Conservation (phyloP, 2,329 filamentous ascomycete genomes). For the Didymella lethalis region DNA sequence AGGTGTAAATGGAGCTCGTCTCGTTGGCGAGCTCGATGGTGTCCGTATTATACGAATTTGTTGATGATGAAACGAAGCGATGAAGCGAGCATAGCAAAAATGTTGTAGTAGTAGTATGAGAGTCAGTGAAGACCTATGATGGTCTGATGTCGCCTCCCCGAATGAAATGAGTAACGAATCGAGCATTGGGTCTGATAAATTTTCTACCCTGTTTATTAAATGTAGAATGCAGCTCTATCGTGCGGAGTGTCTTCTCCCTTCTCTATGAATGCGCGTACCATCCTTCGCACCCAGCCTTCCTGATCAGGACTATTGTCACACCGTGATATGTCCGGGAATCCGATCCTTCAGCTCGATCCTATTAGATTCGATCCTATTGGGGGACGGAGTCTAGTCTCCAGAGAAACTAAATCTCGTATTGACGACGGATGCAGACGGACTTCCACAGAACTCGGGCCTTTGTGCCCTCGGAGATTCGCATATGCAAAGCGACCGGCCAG, state of each 20-base stretch:
- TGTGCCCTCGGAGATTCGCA: background rate
- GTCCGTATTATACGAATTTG: background rate
- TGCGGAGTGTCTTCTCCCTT: background rate
- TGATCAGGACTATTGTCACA: background rate
- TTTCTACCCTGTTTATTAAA: too few species aligned
- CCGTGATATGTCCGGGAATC: background rate
- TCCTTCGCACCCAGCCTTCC: conserved; percentile 1
- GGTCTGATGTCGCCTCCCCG: too few species aligned
- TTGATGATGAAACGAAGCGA: background rate
- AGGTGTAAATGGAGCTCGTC: conserved; percentile 27
- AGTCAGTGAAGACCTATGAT: background rate
- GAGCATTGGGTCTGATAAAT: too few species aligned
- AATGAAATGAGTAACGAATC: too few species aligned
- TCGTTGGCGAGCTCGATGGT: background rate
- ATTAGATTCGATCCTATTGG: background rate
- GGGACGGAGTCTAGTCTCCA: background rate
- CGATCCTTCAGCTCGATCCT: background rate
- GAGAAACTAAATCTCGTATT: background rate
- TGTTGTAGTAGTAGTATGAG: conserved; percentile 7
- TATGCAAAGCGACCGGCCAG: background rate
- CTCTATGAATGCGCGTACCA: background rate
- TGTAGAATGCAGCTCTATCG: background rate
- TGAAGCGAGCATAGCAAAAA: background rate
- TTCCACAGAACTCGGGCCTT: too few species aligned
- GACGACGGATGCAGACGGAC: background rate